Base-by-base conservation (phyloP, 805 yeast genomes). In the Candida gorgasii region DNA sequence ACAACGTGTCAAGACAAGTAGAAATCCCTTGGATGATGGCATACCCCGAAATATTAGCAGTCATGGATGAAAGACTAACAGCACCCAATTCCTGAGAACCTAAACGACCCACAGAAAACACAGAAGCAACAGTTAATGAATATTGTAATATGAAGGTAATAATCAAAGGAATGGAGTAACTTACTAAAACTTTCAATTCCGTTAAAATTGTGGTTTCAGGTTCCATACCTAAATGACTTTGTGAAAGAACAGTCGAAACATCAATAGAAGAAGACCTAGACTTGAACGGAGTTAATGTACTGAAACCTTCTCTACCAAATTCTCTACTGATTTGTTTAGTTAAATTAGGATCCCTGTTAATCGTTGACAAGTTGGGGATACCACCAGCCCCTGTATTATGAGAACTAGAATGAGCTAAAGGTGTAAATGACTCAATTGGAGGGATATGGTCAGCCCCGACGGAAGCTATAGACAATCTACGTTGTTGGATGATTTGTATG, bases 21-120 rank as follows among this genome's bases (percentile, higher is more conserved):
- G 89, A 80, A 2, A 84, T 74, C 9, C 92, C 93, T 51, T 84
- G 86, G 50, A 86, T 81, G 8, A 84, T 74, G 27, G 89, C 86
- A 47, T 84, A 77, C 1, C 88, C 90, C 3, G 85, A 74, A 41
- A 86, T 84, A 55, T 84, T 85, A 6, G 88, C 86, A 4, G 89
- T 82, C 89, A 85, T 84, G 15, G 86, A 76, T 13, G 86, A 84
- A 37, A 86, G 63, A 12, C 89, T 79, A 5, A 84, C 85, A 23
- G 89, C 92, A 12, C 89, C 92, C 37, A 86, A 67, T 51, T 84
- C 89, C 17, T 74, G 72, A 27, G 79, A 76, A 2, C 92, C 90
- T 40, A 86, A 70, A 50, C 82, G 78, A 8, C 92, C 89, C 22
- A 84, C 90, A 2, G 86, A 80, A 57, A 86, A 84, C 24, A 85